phyloP scores from a whole-genome alignment of 139 green algal species.

The Micractinium conductrix region DNA sequence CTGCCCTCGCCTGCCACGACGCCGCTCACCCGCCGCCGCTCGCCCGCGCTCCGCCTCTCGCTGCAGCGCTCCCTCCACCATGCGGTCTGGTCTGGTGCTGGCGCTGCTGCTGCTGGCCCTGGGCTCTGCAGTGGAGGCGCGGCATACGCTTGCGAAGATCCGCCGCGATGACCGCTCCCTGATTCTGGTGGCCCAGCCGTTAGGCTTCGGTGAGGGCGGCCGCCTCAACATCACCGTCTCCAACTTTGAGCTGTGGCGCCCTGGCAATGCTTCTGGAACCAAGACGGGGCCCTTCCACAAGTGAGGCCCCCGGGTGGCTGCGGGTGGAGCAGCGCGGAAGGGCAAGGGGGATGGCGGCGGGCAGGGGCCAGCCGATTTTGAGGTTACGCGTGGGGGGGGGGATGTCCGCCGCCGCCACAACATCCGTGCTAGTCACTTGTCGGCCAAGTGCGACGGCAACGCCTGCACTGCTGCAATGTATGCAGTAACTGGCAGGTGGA shows the following conservation, averaged over 20 bases:
- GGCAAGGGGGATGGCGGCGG: no score
- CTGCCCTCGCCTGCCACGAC: no score
- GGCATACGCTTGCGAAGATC: constrained; percentile 39
- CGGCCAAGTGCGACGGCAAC: no score
- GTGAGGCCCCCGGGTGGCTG: neutral
- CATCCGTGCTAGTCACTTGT: no score
- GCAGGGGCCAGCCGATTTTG: no score
- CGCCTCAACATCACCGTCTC: constrained; percentile 62
- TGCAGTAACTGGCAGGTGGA: neutral
- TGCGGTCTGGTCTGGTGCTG: neutral
- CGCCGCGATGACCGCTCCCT: constrained; percentile 63
- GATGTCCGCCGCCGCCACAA: no score
- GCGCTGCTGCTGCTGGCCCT: neutral
- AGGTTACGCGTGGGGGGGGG: no score
- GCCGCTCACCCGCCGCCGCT: no score
- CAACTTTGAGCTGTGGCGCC: constrained; percentile 48
- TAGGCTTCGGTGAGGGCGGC: constrained; percentile 66
- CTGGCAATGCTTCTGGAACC: neutral
- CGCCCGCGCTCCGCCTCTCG: no score
- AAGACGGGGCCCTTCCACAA: constrained; percentile 14
- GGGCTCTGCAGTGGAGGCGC: neutral
- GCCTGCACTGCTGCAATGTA: no score
- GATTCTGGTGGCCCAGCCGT: constrained; percentile 69
- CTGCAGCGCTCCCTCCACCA: no score
- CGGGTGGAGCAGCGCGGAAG: neutral